phyloP scores from a whole-genome alignment of 371 early-diverging fungal species.

The Mortierella sp. region DNA sequence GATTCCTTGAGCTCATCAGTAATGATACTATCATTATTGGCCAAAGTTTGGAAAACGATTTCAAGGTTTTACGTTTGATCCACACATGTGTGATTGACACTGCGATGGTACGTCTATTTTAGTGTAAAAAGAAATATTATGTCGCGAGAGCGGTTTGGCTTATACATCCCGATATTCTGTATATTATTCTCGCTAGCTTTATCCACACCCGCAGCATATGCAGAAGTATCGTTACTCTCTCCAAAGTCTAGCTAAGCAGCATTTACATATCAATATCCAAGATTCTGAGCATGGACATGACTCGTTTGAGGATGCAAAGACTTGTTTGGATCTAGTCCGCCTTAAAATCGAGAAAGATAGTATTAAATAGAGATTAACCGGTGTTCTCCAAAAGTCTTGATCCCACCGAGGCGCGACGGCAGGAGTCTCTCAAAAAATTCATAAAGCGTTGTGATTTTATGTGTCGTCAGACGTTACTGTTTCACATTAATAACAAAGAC shows the following conservation, averaged over 20 bases:
- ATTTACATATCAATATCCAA: slow-evolving; percentile 63
- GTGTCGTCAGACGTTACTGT: no score
- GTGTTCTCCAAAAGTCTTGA: no score
- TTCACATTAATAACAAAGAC: no score
- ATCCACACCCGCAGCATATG: slow-evolving; percentile 27
- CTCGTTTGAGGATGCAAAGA: slow-evolving; percentile 69
- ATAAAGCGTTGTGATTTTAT: no score
- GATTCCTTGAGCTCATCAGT: slow-evolving; percentile 57
- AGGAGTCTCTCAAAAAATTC: no score
- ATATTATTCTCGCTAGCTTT: slow-evolving; percentile 16
- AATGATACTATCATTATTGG: slow-evolving; percentile 38
- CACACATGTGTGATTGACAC: slow-evolving; percentile 40
- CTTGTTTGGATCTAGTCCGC: slow-evolving; percentile 64
- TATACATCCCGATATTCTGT: not conserved
- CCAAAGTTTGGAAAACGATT: slow-evolving; percentile 62
- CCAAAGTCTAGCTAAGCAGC: slow-evolving; percentile 32
- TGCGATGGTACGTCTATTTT: slow-evolving; percentile 24
- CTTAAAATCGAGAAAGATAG: slow-evolving; percentile 40
- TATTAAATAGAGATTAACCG: not conserved
- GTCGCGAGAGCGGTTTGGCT: not conserved
- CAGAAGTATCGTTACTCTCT: slow-evolving; percentile 36
- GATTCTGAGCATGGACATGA: slow-evolving; percentile 69
- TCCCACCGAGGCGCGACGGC: no score
- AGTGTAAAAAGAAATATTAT: not conserved
- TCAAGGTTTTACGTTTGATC: slow-evolving; percentile 41